A percentile compares a stretch with the other conserved stretches of the same genome.
phyloP scores from a whole-genome alignment of 371 early-diverging fungal genomes.

The Actinomucor elegans region DNA sequence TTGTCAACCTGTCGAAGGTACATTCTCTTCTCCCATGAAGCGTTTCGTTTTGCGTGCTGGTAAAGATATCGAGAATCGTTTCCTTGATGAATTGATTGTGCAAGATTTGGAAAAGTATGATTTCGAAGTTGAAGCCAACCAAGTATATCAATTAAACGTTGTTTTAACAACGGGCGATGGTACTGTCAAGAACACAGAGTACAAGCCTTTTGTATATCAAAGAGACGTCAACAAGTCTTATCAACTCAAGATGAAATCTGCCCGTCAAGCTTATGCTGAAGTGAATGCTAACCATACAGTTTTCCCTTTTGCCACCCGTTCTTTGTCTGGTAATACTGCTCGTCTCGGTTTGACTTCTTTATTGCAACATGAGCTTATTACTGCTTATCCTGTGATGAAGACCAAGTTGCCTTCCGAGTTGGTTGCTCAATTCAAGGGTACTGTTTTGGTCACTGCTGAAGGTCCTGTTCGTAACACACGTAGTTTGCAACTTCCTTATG shows the following conservation, averaged over 20 bases:
- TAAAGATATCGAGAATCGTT: conserved; percentile 84
- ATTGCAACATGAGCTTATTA: conserved; percentile 69
- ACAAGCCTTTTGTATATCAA: conserved; percentile 82
- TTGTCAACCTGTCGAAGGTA: conserved; percentile 85
- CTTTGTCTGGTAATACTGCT: conserved; percentile 75
- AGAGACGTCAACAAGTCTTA: conserved; percentile 78
- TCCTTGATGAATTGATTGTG: conserved; percentile 68
- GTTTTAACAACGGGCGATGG: conserved; percentile 84
- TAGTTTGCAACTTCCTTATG: conserved; percentile 61
- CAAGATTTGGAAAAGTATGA: conserved; percentile 55
- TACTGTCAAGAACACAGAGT: conserved; percentile 59
- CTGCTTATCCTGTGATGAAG: conserved; percentile 75
- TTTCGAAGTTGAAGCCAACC: conserved; percentile 78
- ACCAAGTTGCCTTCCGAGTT: conserved; percentile 56
- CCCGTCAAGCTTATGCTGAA: conserved; percentile 73
- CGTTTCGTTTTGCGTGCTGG: conserved; percentile 83
- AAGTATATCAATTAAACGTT: conserved; percentile 84
- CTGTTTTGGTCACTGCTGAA: conserved; percentile 76
- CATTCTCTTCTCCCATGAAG: conserved; percentile 80
- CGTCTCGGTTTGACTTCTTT: conserved; percentile 89
- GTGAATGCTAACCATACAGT: conserved; percentile 73
- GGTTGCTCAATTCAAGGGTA: conserved; percentile 88
- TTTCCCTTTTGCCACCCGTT: conserved; percentile 80
- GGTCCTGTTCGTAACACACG: conserved; percentile 76
- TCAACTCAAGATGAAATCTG: conserved; percentile 85